Evolutionary conservation across 306 rosid genomes (phyloP).

Genomic region (Sicyos edulis): DNA sequence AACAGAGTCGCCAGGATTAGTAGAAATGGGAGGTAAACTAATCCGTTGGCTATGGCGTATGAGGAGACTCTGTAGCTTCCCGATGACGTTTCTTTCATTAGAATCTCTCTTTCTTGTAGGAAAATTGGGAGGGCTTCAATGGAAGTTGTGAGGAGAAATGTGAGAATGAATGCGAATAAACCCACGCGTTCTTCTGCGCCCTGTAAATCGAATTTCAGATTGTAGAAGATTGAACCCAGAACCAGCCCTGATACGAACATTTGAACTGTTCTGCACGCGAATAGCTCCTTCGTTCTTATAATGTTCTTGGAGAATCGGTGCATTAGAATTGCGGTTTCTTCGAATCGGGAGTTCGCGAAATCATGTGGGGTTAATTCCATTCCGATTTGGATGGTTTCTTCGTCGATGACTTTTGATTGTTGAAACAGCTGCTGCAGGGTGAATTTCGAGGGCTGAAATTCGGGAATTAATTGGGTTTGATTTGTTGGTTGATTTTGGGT

Average conservation of each 20-base stretch:
- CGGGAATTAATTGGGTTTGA: constrained; percentile 21
- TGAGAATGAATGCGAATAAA: constrained; percentile 78
- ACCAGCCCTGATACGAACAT: constrained; percentile 80
- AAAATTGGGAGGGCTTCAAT: constrained; percentile 87
- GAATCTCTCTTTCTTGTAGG: constrained; percentile 87
- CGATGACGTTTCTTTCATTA: constrained; percentile 81
- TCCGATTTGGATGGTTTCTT: no score
- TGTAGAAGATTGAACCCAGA: constrained; percentile 71
- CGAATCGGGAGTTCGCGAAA: constrained; percentile 66
- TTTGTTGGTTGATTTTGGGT: constrained; percentile 25
- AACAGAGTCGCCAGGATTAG: constrained; percentile 76
- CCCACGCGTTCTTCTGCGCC: constrained; percentile 84
- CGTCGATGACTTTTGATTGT: constrained; percentile 38
- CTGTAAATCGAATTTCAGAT: constrained; percentile 54
- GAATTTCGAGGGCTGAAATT: not conserved
- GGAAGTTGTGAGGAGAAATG: constrained; percentile 70
- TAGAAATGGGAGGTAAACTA: constrained; percentile 84
- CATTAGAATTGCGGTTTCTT: constrained; percentile 70
- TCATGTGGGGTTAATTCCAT: constrained; percentile 19
- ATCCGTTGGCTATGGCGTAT: constrained; percentile 77
- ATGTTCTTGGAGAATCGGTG: constrained; percentile 89
- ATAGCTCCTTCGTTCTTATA: constrained; percentile 77
- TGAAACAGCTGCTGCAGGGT: constrained; percentile 87
- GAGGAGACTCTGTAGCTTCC: constrained; percentile 91
- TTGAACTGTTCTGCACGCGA: constrained; percentile 78